A percentile compares a stretch with the other conserved stretches of the same genome.
Evolutionary conservation across 495 filamentous ascomycete species (phyloP).

Genomic region (Corynascus novoguineensis): DNA sequence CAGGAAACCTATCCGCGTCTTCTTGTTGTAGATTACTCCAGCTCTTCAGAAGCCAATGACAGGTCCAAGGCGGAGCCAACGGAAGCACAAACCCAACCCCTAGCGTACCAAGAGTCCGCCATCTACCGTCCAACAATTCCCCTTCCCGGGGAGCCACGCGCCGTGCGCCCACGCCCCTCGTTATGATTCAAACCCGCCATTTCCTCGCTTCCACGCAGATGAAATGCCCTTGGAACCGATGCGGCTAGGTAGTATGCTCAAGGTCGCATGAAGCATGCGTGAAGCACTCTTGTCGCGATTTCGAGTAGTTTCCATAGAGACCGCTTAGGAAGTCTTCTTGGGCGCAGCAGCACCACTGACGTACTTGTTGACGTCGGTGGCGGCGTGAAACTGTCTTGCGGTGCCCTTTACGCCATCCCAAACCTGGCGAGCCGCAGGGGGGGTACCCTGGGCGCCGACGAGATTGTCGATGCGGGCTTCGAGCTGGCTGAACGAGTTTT

Average conservation of each 20-base stretch:
- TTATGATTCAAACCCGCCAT: not conserved
- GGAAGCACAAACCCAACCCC: not conserved
- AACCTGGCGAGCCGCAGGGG: conserved; percentile 71
- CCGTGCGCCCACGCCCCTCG: not conserved
- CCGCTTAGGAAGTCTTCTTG: conserved; percentile 44
- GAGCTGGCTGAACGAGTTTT: conserved; percentile 67
- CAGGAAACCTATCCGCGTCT: conserved; percentile 3
- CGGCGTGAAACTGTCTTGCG: conserved; percentile 66
- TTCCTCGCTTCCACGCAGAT: not conserved
- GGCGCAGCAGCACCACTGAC: conserved; percentile 49
- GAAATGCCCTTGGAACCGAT: not conserved
- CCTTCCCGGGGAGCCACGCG: not conserved
- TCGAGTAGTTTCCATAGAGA: not conserved
- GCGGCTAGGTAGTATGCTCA: not conserved
- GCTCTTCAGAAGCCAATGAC: not conserved
- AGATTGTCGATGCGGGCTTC: conserved; percentile 72
- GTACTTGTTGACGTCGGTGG: conserved; percentile 72
- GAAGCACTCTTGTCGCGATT: conserved; percentile 14
- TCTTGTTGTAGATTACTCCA: not conserved
- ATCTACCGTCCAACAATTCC: not conserved
- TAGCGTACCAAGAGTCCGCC: not conserved
- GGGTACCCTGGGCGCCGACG: conserved; percentile 78
- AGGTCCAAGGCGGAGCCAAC: not conserved
- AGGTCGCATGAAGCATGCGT: conserved; percentile 13
- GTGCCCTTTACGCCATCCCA: conserved; percentile 79